Percentiles rank a stretch among this genome's conserved stretches.
Conservation (phyloP, 176 grass and related monocot genomes). For the Carex scoparia region DNA sequence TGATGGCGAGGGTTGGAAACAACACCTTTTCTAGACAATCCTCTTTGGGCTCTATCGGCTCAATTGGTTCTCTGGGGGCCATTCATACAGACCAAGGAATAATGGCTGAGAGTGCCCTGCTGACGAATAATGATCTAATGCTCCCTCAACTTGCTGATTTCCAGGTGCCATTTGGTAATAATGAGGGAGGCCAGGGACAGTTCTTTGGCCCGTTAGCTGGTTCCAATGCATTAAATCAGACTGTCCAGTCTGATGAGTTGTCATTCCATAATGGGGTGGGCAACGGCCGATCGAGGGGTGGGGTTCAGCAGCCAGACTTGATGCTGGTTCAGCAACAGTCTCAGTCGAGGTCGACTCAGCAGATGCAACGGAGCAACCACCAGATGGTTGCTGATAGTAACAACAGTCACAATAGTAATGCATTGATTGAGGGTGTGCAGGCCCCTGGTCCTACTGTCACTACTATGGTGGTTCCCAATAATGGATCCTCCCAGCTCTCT, state of each 20-base stretch:
- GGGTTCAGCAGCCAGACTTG: constrained; percentile 43
- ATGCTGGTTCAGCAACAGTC: constrained; percentile 39
- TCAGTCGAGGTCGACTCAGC: not conserved
- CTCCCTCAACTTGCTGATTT: constrained; percentile 62
- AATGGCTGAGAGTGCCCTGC: constrained; percentile 45
- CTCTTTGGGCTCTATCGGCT: constrained; percentile 47
- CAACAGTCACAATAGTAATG: constrained; percentile 40
- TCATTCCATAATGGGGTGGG: constrained; percentile 38
- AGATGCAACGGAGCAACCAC: constrained; percentile 5
- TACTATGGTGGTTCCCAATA: constrained; percentile 9
- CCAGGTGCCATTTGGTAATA: constrained; percentile 69
- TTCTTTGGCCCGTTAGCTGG: constrained; percentile 44
- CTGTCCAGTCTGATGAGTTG: constrained; percentile 54
- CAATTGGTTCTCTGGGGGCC: constrained; percentile 46
- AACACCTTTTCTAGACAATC: constrained; percentile 56
- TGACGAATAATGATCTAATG: constrained; percentile 51
- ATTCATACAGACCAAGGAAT: constrained; percentile 54
- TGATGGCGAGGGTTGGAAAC: constrained; percentile 51
- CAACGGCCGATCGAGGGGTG: constrained; percentile 41
- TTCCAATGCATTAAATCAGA: constrained; percentile 49
- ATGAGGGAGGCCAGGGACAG: constrained; percentile 52
- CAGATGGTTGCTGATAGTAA: constrained; percentile 19
- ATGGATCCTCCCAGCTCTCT: constrained; percentile 38
- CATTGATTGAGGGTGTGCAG: constrained; percentile 39
- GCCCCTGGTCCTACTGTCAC: constrained; percentile 40